Evolutionary conservation across 1,139 yeast species (phyloP).

Genomic region (Yamadazyma conglobata): DNA sequence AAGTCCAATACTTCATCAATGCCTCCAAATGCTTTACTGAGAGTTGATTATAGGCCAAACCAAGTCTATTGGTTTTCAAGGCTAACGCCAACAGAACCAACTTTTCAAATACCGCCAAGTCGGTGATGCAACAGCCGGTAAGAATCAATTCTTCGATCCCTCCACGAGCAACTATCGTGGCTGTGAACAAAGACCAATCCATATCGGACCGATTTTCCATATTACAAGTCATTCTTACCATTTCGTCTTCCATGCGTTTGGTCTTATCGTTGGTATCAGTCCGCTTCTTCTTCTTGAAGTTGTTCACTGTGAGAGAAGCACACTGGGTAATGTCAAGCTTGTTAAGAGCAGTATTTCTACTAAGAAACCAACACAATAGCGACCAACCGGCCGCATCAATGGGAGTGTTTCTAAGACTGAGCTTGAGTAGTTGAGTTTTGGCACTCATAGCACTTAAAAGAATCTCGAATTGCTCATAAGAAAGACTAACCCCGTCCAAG

Average conservation of each 20-base stretch:
- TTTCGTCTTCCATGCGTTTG: slow-evolving; percentile 25
- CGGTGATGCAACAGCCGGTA: slow-evolving; percentile 68
- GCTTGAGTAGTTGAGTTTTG: slow-evolving; percentile 59
- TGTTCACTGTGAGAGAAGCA: slow-evolving; percentile 55
- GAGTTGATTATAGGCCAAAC: slow-evolving; percentile 66
- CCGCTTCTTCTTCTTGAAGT: slow-evolving; percentile 43
- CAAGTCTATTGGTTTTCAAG: slow-evolving; percentile 52
- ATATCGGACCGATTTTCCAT: slow-evolving; percentile 60
- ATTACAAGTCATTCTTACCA: slow-evolving; percentile 56
- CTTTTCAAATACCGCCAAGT: slow-evolving; percentile 50
- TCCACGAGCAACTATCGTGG: slow-evolving; percentile 62
- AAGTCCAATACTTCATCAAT: slow-evolving; percentile 43
- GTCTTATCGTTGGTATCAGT: slow-evolving; percentile 18
- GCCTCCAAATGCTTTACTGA: slow-evolving; percentile 47
- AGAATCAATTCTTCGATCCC: slow-evolving; percentile 71
- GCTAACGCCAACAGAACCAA: slow-evolving; percentile 55
- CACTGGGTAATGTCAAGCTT: slow-evolving; percentile 71
- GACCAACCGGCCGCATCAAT: slow-evolving; percentile 70
- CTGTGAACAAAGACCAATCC: slow-evolving; percentile 74
- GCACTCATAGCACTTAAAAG: slow-evolving; percentile 59
- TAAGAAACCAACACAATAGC: slow-evolving; percentile 63
- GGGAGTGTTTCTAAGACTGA: slow-evolving; percentile 70
- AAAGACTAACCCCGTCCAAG: slow-evolving; percentile 64
- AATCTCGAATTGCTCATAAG: slow-evolving; percentile 62
- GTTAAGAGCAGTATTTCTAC: slow-evolving; percentile 53